Evolutionary conservation across 1,284 basidiomycete genomes (phyloP).

Genomic region (Sanghuangporus sanghuang): DNA sequence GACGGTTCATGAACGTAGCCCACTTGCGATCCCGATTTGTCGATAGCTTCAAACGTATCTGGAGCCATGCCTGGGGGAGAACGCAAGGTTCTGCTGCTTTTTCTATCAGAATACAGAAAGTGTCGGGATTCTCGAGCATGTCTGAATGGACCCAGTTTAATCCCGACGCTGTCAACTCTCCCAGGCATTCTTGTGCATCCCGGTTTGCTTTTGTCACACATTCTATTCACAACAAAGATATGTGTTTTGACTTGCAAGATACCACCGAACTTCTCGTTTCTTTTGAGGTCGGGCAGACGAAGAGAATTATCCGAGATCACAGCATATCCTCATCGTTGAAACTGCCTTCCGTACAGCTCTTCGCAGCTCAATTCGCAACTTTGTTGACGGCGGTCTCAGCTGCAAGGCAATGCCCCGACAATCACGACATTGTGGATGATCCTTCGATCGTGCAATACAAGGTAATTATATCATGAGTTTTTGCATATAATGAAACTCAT

Average conservation of each 20-base stretch:
- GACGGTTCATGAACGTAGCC: constrained; percentile 40
- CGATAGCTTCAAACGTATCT: constrained; percentile 54
- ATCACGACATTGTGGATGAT: background rate
- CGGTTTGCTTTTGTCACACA: constrained; percentile 10
- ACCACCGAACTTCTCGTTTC: background rate
- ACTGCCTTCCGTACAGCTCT: constrained; percentile 5
- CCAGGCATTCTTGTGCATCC: background rate
- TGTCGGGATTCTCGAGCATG: background rate
- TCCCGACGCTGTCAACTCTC: constrained; percentile 1
- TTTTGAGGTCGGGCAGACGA: constrained; percentile 11
- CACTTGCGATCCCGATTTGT: constrained; percentile 57
- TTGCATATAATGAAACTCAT: background rate
- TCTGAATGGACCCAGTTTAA: background rate
- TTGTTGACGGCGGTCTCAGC: background rate
- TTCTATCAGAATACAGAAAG: constrained; percentile 42
- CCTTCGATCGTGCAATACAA: background rate
- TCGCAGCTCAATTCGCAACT: background rate
- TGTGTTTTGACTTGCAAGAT: constrained; percentile 11
- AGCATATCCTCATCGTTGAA: constrained; percentile 10
- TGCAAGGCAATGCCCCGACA: background rate
- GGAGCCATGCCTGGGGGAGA: constrained; percentile 62
- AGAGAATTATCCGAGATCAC: constrained; percentile 11
- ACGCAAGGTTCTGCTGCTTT: constrained; percentile 51
- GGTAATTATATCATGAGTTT: background rate
- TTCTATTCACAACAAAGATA: background rate